Evolutionary conservation across 169 alveolate genomes (phyloP).

Genomic region (Plasmodium vinckei): DNA sequence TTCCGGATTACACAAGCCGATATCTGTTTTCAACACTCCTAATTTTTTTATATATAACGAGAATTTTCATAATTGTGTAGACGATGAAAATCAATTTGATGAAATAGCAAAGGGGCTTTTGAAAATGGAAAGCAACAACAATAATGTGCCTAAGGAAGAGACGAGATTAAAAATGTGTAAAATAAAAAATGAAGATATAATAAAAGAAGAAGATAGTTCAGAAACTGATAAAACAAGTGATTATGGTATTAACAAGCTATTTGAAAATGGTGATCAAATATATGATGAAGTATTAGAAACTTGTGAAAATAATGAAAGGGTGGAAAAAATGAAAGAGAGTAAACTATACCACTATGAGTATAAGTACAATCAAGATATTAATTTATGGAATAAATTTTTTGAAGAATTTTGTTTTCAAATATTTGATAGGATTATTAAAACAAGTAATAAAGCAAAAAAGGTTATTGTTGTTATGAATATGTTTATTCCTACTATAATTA

Average conservation of each 20-base stretch:
- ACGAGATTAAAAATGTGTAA: not conserved
- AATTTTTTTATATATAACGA: slow-evolving; percentile 59
- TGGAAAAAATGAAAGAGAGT: not conserved
- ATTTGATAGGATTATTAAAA: slow-evolving; percentile 38
- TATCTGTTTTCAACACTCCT: slow-evolving; percentile 35
- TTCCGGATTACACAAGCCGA: slow-evolving; percentile 56
- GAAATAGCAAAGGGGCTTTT: slow-evolving; percentile 12
- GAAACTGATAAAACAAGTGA: not conserved
- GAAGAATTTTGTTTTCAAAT: slow-evolving; percentile 48
- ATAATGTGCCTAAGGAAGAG: not conserved
- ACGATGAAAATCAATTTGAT: slow-evolving; percentile 14
- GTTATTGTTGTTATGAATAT: slow-evolving; percentile 64
- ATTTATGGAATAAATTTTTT: slow-evolving; percentile 61
- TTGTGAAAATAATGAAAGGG: not conserved
- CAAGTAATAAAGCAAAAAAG: slow-evolving; percentile 53
- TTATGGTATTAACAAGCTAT: not conserved
- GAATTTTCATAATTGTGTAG: slow-evolving; percentile 33
- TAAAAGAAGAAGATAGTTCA: not conserved
- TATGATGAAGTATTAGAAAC: not conserved
- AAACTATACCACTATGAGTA: slow-evolving; percentile 70
- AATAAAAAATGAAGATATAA: not conserved
- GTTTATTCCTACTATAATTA: slow-evolving; percentile 67
- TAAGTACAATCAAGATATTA: slow-evolving; percentile 40
- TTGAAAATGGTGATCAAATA: not conserved
- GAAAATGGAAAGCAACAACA: not conserved